Conservation (phyloP, 805 yeast species). For the Lipomyces yamadae region DNA sequence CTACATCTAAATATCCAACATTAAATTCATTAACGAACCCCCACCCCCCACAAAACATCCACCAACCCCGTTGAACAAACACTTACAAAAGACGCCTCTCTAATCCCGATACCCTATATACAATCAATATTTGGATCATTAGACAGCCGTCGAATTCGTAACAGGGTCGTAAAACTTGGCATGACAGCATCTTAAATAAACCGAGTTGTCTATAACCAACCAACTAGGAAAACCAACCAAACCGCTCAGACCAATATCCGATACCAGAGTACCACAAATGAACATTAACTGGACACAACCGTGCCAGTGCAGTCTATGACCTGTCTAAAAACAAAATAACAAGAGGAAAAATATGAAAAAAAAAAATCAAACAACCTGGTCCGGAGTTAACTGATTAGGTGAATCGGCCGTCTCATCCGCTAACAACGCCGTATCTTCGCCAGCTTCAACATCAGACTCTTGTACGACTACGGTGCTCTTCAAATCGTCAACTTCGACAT, state of each 20-base stretch:
- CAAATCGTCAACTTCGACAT: constrained; percentile 23
- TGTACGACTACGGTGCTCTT: constrained; percentile 3
- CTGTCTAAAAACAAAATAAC: not conserved
- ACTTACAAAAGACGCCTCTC: not conserved
- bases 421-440: not conserved
- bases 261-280: not conserved
- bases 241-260: not conserved
- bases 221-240: not conserved
- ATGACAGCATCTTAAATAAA: not conserved
- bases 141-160: not conserved
- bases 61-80: not conserved
- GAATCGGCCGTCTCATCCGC: not conserved
- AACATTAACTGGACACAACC: not conserved
- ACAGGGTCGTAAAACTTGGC: not conserved
- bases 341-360: not conserved
- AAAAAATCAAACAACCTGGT: not conserved
- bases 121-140: not conserved
- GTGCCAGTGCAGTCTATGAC: not conserved
- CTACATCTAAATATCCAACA: no score
- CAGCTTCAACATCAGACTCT: not conserved
- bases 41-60: no score
- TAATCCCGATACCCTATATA: not conserved
- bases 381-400: not conserved
- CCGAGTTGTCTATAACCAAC: not conserved
- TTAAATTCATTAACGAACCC: no score